Base-by-base conservation (phyloP, 805 yeast species). In the Lipomyces kockii region DNA sequence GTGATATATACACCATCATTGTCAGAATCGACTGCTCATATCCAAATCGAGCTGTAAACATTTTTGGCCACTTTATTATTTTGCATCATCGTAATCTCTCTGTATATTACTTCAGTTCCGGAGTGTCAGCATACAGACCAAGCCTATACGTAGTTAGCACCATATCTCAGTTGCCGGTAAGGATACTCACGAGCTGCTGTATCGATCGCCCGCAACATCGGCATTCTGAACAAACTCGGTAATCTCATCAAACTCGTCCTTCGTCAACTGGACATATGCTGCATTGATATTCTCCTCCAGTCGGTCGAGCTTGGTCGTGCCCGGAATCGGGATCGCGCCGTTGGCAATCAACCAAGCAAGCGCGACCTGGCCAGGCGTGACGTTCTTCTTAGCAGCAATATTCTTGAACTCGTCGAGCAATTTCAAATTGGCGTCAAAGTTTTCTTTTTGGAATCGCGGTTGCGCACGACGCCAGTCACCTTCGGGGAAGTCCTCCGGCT, bases 321-420 rank as follows among this genome's bases (percentile, higher is more conserved):
- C 88, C 29, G 97, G 97, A 76, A 92, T 89, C 39, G 97, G 96
- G 57, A 92, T 75, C 57, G 91, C 64, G 8, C 80, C 76, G 72
- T 76, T 81, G 62, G 84, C 82, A 62, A 83, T 79, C 65, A 87
- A 78, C 87, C 91, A 91, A 82, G 91, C 87, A 32, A 92, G 76
- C 2, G 92, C 87, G 49, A 89, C 72, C 77, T 92, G 96, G 14
- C 92, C 86, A 8, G 87, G 75, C 3, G 88, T 81, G 22, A 83
- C 77, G 53, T 79, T 79, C 60, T 80, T 79, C 46, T 79, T 74
- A 39, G 80, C 78, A 6, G 90, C 87, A 61, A 83, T 80, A 12
- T 82, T 80, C 63, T 83, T 76, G 70, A 91, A 79, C 56, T 81
- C 79, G 12, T 83, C 78, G 11, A 87, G 84, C 60, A 88, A 73